These are phyloP conservation scores for Pseudocercospora fuligena DNA, from an alignment of 2,329 filamentous ascomycete species.

Conservation along the genomic window DNA sequence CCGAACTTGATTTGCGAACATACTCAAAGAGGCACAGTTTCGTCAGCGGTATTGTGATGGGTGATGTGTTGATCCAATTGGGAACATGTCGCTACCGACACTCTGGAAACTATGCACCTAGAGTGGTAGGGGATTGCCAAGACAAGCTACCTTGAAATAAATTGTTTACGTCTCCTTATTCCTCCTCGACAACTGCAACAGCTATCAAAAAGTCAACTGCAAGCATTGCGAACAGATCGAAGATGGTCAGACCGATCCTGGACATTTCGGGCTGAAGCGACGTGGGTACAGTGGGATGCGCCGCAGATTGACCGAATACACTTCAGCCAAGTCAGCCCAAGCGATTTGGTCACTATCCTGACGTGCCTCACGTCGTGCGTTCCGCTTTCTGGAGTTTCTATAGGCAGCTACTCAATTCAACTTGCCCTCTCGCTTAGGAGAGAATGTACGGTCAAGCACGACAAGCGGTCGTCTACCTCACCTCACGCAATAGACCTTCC, in stretches of 20 bases:
- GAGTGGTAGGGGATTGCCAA: background rate
- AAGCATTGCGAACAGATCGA: constrained; percentile 8
- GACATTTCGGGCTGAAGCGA: constrained; percentile 7
- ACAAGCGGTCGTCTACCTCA: background rate
- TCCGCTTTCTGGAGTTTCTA: background rate
- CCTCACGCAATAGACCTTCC: background rate
- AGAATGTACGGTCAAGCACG: background rate
- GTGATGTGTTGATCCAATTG: background rate
- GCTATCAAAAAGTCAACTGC: background rate
- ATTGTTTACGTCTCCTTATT: background rate
- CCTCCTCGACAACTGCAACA: background rate
- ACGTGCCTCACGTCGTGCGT: background rate
- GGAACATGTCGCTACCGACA: background rate
- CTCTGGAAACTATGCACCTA: background rate
- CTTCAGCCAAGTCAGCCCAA: background rate
- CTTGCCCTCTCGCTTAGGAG: too few relatives aligned
- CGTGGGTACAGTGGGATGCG: background rate
- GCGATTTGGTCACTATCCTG: background rate
- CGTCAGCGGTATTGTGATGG: constrained; percentile 3
- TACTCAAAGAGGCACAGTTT: background rate
- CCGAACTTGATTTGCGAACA: background rate
- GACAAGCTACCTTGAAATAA: background rate
- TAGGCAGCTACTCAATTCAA: background rate
- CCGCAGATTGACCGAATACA: background rate
- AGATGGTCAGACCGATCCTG: constrained; percentile 9